A percentile compares a stretch with the other conserved stretches of the same genome.
Conservation (phyloP, 306 rosid species). For the Citrullus amarus region DNA sequence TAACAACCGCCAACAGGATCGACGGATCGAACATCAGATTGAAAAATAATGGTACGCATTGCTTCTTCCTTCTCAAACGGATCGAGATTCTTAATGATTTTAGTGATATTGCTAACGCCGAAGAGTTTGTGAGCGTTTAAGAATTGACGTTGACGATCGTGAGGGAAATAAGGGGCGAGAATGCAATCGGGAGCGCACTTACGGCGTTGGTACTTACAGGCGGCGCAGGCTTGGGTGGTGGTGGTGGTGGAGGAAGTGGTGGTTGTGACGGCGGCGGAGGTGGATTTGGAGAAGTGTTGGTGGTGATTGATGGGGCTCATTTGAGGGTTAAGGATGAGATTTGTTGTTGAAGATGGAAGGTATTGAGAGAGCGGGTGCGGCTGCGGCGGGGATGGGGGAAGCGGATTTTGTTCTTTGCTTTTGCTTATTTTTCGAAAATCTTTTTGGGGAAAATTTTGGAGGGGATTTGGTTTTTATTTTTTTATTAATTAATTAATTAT, state of each 20-base stretch:
- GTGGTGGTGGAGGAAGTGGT: slow-evolving; percentile 7
- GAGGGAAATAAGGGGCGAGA: slow-evolving; percentile 80
- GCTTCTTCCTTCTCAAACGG: slow-evolving; percentile 23
- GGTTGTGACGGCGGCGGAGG: background rate
- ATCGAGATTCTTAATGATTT: slow-evolving; percentile 26
- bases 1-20: slow-evolving; percentile 76
- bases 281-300: background rate
- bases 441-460: too few relatives aligned
- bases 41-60: slow-evolving; percentile 38
- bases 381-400: background rate
- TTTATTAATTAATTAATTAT: too few relatives aligned
- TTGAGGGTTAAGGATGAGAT: background rate
- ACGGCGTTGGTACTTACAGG: slow-evolving; percentile 67
- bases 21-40: slow-evolving; percentile 51
- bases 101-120: slow-evolving; percentile 63
- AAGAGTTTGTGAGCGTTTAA: slow-evolving; percentile 59
- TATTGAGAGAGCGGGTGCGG: background rate
- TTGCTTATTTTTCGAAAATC: too few relatives aligned
- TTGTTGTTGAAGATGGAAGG: background rate
- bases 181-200: slow-evolving; percentile 64
- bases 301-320: slow-evolving; percentile 1
- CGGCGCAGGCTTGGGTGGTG: slow-evolving; percentile 73
- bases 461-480: too few relatives aligned
- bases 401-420: background rate
- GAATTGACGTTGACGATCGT: slow-evolving; percentile 47